Base-by-base conservation (phyloP, 805 yeast genomes). In the Candida maris region DNA sequence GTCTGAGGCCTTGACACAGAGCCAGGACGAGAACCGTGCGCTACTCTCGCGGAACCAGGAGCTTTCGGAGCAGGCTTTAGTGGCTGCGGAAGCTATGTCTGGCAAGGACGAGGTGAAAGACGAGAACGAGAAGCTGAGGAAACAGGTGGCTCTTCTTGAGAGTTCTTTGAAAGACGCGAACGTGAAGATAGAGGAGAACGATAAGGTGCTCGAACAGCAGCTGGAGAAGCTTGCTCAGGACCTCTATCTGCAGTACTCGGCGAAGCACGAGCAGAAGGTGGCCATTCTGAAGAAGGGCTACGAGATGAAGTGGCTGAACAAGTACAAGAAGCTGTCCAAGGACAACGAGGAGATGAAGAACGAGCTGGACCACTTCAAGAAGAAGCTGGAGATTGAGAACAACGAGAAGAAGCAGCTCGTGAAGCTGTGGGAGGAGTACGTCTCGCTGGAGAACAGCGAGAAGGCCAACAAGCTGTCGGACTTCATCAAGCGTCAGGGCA, bases 251-350 rank as follows among this genome's bases (percentile, higher is more conserved):
- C 88, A 81, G 53, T 85, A 85, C 52, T 75, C 86, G 2, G 77
- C 81, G 33, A 85, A 85, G 53, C 94, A 85, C 52, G 85, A 80
- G 43, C 73, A 75, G 35, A 85, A 85, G 56, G 82, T 85, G 6
- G 69, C 70, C 10, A 71, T 76, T 21, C 62, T 80, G 50, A 81
- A 76, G 53, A 70, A 71, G 38, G 78, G 76, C 3, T 77, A 74
- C 51, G 82, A 77, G 47, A 60, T 64, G 21, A 77, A 73, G 48
- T 75, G 73, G 68, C 61, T 68, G 32, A 54, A 56, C 42, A 73
- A 67, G 50, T 62, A 67, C 42, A 67, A 61, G 32, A 68, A 62
- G 39, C 53, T 68, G 17, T 59, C 61, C 9, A 46, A 59, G 27
- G 77, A 74, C 41, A 71, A 65, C 38, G 69, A 67, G 22, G 66